Evolutionary conservation across 2,329 filamentous ascomycete genomes (phyloP), one percentile per base, ranked within the genome.

Genomic region (Plectosphaerella plurivora): DNA sequence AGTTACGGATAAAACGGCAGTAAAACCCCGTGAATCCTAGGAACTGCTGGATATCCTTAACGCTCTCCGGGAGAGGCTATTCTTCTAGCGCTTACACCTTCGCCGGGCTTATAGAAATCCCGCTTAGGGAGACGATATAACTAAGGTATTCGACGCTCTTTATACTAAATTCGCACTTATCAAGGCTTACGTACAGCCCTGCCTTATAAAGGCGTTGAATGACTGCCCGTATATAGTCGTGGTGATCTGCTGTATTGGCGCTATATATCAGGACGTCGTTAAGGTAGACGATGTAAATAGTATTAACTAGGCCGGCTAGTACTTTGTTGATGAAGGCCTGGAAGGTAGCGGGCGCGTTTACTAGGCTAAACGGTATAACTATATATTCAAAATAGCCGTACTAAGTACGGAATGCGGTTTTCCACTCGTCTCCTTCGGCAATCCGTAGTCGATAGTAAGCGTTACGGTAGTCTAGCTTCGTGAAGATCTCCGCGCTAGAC

Each of bases 391-490:
- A 28, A 10, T 28, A 10, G 25, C 25, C 41, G 12, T 16, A 12
- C 5, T 18, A 8, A 18, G 41, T 45, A 5, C 41, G 11, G 18
- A 45, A 45, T 18, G 20, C 41, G n/a, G 20, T 45, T 24, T 45
- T 45, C 18, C 18, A 45, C 18, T 45, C 18, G 12, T 45, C 41
- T 14, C 41, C 41, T 45, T 45, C 41, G 5, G 49, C 55, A 33
- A 69, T 66, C 12, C 57, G 25, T 3, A 69, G 58, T 3, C 39
- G 14, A 45, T 28, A 10, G 25, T 28, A 28, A 28, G 25, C 25
- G 25, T 59, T 56, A 54, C 64, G 63, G 2, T 65, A 52, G 55
- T 68, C 58, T 15, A 73, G 56, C 42, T 65, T 70, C 22, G 60
- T 68, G 49, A 66, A 67, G 28, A 53, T 59, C 33, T 60, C 57